Base-by-base conservation (phyloP, 345 rosid species). In the Kernera saxatilis region DNA sequence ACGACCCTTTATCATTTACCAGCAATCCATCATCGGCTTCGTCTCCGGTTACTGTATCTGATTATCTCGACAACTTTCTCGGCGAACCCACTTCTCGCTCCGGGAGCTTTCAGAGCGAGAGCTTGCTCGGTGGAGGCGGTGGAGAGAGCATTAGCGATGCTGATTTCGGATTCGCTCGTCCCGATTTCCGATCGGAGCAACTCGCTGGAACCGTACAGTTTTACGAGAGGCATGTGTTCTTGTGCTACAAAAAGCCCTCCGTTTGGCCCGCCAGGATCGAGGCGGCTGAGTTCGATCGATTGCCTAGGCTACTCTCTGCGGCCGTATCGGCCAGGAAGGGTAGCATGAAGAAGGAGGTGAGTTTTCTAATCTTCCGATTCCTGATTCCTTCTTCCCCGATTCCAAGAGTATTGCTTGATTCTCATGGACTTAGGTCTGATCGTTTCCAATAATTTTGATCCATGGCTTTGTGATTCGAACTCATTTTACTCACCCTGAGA, bases 251-350 rank as follows among this genome's bases (percentile, higher is more conserved):
- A 81, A 89, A 86, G 77, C 99, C 97, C 1, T 82, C 89, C 33
- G 99, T 88, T 26, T 94, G 97, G 99, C 96, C 97, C 0, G 85
- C 92, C 0, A 88, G 99, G 79, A 88, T 94, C 67, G 97, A 91
- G 78, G 97, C 99, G 12, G 91, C 99, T 13, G 99, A 94, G 90
- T 94, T 94, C 65, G 99, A 94, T 85, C 96, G 99, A n/a, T 82
- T 91, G 80, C 98, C 97, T 58, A 82, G 98, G 90, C 49, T 91
- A 72, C 87, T 93, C 50, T 85, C 93, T 64, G 97, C 97, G 13
- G 90, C 97, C 29, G 85, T 91, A 18, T 56, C 71, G 55, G 86
- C 93, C 19, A 78, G 86, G 67, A 91, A 86, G 82, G 57, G 73
- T 39, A 80, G 79, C 49, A 85, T 89, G 96, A 87, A 63, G 70